Evolutionary conservation across 2,329 filamentous ascomycete genomes (phyloP), one percentile per base, ranked within the genome.

Genomic region (Calycina marina): DNA sequence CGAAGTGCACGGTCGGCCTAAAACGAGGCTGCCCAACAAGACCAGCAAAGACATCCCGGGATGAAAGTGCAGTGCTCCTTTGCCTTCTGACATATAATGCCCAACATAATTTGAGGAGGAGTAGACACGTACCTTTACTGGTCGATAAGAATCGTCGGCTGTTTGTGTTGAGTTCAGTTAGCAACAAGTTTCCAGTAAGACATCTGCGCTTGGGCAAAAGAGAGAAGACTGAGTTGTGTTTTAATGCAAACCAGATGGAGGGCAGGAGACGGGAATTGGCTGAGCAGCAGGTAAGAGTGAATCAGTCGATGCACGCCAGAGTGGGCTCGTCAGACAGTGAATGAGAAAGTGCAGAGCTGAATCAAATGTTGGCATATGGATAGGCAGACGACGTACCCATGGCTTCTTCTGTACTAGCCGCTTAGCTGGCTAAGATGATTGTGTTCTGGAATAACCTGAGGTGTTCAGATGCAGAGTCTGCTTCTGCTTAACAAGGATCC

Each of bases 101-200:
- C 13, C 22, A 5, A 25, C 10, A 25, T 10, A 5, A 28, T 12
- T 28, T 15, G 26, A 14, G 18, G 8, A 22, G 30, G 28, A 24
- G 24, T 17, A 25, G 18, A 17, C 28, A 12, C 24, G 32, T 18
- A 29, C n/a, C n/a, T 28, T 28, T 35, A 38, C 36, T 36, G 36
- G 36, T 27, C 36, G 36, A 22, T 38, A 38, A 16, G 32, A 31
- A 14, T 38, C 33, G 32, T 36, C 36, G 9, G 36, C 36, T 38
- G 28, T 13, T 36, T 27, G 14, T 14, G 26, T 8, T 12, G 26
- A 28, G n/a, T n/a, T n/a, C n/a, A n/a, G n/a, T n/a, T n/a, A n/a
- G n/a, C n/a, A n/a, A n/a, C n/a, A n/a, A n/a, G n/a, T n/a, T n/a
- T n/a, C n/a, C n/a, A n/a, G n/a, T n/a, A n/a, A n/a, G n/a, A n/a